Evolutionary conservation across 2,329 filamentous ascomycete genomes (phyloP), one percentile per base, ranked within the genome.

Genomic region (Emmonsiellopsis sp.): DNA sequence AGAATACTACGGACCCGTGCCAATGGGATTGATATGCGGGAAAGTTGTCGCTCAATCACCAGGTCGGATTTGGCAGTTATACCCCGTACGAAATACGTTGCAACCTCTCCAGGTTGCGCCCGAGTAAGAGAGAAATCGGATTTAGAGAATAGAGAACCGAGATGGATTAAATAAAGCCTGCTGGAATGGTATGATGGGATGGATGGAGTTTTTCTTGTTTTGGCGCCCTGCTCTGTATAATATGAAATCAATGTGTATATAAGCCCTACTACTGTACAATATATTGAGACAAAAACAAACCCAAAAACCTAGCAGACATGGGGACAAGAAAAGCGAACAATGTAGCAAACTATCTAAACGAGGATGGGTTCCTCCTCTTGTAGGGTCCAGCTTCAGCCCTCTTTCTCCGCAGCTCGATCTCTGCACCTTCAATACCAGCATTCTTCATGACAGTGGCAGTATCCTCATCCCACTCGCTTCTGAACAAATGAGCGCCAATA

Each of bases 401-500:
- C 74, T 86, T 86, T 65, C 83, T 82, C 75, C 87, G 88, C 71
- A 95, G 88, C 74, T 96, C 88, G 58, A 96, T 68, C 64, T 94
- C 85, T 55, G 84, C 83, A 47, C 89, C 89, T 32, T 82, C 79
- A 57, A 94, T 77, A 56, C 81, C 83, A 61, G 87, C 81, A 62
- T 87, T 81, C 65, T 83, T 77, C 92, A 98, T 96, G 58, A 98
- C 88, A 49, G 76, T 83, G n/a, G 82, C 83, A 51, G 88, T 98
- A 62, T 81, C 82, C 55, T 93, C 87, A 69, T 98, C 93, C 88
- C 91, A 97, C 59, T 86, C 75, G 56, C 83, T 85, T 60, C 93
- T 84, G 83, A 97, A 98, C 62, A 98, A 74, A 66, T 84, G 88
- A 62, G 89, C 87, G 43, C 91, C 91, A 55, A 96, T 83, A 6